phyloP scores from a whole-genome alignment of 2,329 filamentous ascomycete species.

The Cladophialophora chaetospira region DNA sequence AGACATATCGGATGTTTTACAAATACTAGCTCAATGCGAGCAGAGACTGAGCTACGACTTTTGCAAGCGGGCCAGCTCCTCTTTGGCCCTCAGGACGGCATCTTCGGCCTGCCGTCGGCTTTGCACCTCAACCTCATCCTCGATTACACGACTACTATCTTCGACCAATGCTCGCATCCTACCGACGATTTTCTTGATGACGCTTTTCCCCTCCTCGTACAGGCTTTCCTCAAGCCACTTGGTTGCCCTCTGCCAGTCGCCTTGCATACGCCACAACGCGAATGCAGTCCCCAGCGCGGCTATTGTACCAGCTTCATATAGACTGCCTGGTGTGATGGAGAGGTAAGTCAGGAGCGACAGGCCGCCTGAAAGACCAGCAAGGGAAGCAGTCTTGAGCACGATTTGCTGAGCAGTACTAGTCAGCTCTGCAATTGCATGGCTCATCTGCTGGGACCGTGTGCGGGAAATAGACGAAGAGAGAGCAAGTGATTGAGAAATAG shows the following conservation, averaged over 20 bases:
- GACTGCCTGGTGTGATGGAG: slow-evolving; percentile 52
- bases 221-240: slow-evolving; percentile 55
- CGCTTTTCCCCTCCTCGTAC: slow-evolving; percentile 59
- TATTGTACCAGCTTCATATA: slow-evolving; percentile 63
- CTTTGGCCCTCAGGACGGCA: slow-evolving; percentile 49
- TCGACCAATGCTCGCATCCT: slow-evolving; percentile 50
- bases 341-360: slow-evolving; percentile 59
- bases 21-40: neutral
- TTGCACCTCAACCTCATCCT: slow-evolving; percentile 38
- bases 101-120: slow-evolving; percentile 45
- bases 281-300: slow-evolving; percentile 61
- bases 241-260: slow-evolving; percentile 58
- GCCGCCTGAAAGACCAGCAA: slow-evolving; percentile 57
- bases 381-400: slow-evolving; percentile 73
- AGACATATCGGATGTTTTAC: neutral
- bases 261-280: slow-evolving; percentile 60
- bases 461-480: slow-evolving; percentile 77
- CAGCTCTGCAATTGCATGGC: slow-evolving; percentile 68
- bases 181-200: slow-evolving; percentile 57
- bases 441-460: slow-evolving; percentile 66
- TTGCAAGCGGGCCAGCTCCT: slow-evolving; percentile 42
- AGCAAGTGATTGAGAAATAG: slow-evolving; percentile 41
- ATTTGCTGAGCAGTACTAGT: slow-evolving; percentile 73
- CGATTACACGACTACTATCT: slow-evolving; percentile 44
- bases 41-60: slow-evolving; percentile 3